Base-by-base conservation (phyloP, 306 rosid genomes). In the Betula pendula region DNA sequence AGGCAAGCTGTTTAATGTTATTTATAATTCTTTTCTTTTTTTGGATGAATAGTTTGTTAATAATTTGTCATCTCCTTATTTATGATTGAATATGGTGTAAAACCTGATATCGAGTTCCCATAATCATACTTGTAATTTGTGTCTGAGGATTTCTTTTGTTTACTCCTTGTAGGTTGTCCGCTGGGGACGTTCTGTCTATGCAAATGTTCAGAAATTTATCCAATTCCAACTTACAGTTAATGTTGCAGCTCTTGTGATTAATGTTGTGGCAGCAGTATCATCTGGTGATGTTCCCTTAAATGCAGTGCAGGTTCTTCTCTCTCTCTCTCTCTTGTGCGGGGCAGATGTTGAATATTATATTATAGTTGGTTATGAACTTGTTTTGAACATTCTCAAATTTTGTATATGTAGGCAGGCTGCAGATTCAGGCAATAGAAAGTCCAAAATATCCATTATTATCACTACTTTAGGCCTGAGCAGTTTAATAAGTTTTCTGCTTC, bases 181-280 rank as follows among this genome's bases (percentile, higher is more conserved):
- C 50, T 95, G 98, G 98, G 98, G 98, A 70, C 97, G 98, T 63
- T 95, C 98, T 83, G 98, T 95, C 19, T 95, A 92, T 85, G 97
- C 98, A 76, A 95, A 95, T 79, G 92, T 95, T 84, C 98, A 95
- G 86, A 95, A 95, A 79, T 95, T 95, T 82, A 95, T 95, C 81
- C 98, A 95, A 83, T 95, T 95, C 84, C 98, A 92, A 84, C 97
- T 95, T 49, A 95, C 98, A 5, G 98, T 95, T 59, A 95, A 95
- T 75, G 98, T 90, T 70, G 98, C 97, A 71, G 98, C 98, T 82
- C 97, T 95, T 77, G 89, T 89, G 62, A 95, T 95, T 59, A 95
- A 95, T 86, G 97, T 95, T 47, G 98, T 90, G 84, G 97, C 98
- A 8, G 92, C 98, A 73, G 62, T 95, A 71, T 84, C 88, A 44